Evolutionary conservation across 495 filamentous ascomycete genomes (phyloP), one percentile per base, ranked within the genome.

Genomic region (Penicillium nucicola): DNA sequence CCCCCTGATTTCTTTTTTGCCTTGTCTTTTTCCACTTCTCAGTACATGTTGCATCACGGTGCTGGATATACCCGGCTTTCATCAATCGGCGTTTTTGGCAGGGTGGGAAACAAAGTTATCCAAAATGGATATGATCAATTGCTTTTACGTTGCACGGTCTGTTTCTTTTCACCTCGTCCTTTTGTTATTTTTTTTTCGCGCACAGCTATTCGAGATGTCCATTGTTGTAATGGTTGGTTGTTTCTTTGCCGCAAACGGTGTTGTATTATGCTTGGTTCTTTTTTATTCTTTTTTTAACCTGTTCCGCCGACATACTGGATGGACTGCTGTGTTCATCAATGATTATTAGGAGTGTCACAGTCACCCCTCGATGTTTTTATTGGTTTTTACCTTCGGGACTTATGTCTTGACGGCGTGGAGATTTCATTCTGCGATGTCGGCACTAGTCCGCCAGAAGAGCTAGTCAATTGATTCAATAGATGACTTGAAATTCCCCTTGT

Each of bases 1-100:
- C 42, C 49, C 52, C 50, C 46, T 50, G 52, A 25, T 34, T 5
- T 36, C 9, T 38, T 36, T 20, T 49, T 19, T 45, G 6, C 25
- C 25, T 28, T 28, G 25, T 28, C 10, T 28, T 28, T 42, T 42
- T 62, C 37, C 50, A 58, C 50, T 71, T 72, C 65, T 72, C 67
- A 61, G 68, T 76, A 72, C 66, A 70, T 72, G 72, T 74, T 76
- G 73, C 73, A 77, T 77, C 59, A 72, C 64, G 73, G 73, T 77
- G 73, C 73, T 75, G 73, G 73, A 77, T 77, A 77, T 77, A 77
- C 73, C 73, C 71, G 73, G 71, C 69, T 76, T 28, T 74, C 65
- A 66, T 72, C 60, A 61, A 65, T 70, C 50, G 71, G 73, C 71
- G 70, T 75, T 77, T 28, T 47, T 50, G 49, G 58, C 45, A 42